Percentiles rank a stretch among this genome's conserved stretches.
Conservation (phyloP, 2,329 filamentous ascomycete genomes). For the Xylaria sp. region DNA sequence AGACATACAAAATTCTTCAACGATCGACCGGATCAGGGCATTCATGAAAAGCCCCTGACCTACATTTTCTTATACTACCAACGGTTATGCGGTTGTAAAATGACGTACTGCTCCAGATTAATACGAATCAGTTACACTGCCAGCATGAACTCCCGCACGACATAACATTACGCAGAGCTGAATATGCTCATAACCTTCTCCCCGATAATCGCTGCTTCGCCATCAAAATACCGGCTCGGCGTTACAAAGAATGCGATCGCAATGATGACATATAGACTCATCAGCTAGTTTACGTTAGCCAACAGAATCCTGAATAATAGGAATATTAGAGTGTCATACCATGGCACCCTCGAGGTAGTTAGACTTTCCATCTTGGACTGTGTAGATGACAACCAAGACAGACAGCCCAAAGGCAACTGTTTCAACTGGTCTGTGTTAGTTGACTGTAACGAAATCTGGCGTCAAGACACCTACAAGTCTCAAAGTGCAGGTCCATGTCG, state of each 20-base stretch:
- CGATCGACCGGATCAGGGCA: conserved; percentile 7
- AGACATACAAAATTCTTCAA: conserved; percentile 32
- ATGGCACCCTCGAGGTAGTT: conserved; percentile 87
- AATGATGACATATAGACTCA: conserved; percentile 67
- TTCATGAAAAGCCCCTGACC: not conserved
- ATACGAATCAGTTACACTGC: not conserved
- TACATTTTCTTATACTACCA: not conserved
- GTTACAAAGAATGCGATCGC: conserved; percentile 69
- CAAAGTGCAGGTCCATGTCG: conserved; percentile 82
- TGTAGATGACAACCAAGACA: conserved; percentile 79
- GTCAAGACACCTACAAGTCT: conserved; percentile 62
- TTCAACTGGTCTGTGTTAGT: conserved; percentile 61
- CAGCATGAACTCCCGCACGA: not conserved
- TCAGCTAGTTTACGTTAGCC: conserved; percentile 49
- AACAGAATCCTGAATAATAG: not conserved
- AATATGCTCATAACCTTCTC: conserved; percentile 11
- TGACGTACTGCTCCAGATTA: not conserved
- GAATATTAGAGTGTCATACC: conserved; percentile 52
- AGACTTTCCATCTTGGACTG: conserved; percentile 81
- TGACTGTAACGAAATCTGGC: not conserved
- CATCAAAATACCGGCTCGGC: conserved; percentile 60
- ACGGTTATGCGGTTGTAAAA: not conserved
- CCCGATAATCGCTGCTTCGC: conserved; percentile 36
- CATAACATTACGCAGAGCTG: conserved; percentile 8
- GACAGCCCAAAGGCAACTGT: conserved; percentile 81